Base-by-base conservation (phyloP, 495 filamentous ascomycete genomes). In the Rhypophila decipiens region DNA sequence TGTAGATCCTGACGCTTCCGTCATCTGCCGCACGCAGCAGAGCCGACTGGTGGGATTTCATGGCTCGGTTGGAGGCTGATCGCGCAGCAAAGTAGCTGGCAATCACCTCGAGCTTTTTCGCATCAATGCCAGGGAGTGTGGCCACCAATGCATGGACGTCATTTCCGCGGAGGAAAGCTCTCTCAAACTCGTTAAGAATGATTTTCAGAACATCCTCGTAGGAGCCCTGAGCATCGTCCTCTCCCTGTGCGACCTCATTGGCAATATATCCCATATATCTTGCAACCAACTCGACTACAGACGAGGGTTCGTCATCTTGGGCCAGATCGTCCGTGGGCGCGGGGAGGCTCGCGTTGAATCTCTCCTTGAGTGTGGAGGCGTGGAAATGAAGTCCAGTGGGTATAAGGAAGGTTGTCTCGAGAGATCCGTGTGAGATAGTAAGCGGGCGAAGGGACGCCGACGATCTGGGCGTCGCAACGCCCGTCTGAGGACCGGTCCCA, bases 251-350 rank as follows among this genome's bases (percentile, higher is more conserved):
- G 2, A 96, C 84, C 66, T 96, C 87, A 44, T 76, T 66, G 46
- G 89, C 88, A 33, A 95, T 78, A 68, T 88, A 87, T 45, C 88
- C 89, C 58, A 98, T 84, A 60, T 91, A 98, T 47, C 93, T 79
- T 35, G 88, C 88, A 5, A 97, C 88, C 23, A 98, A 78, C 69
- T 98, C 93, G 13, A 86, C 66, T 12, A 87, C 78, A 8, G 93
- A 98, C 0, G 93, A 97, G 4, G 93, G 93, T 73, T 98, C 93
- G 55, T 98, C 93, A 67, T 98, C 93, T 60, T 90, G 86, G 34
- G 94, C 93, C 53, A 97, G 80, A 71, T 98, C 93, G 65, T 98
- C 93, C 57, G 93, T 98, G 23, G 93, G 85, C 40, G 82, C 72
- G 17, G 93, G 93, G 55, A 98, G 77, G 37, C 87, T 87, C 11